These are phyloP conservation scores for Secale cereale DNA, from an alignment of 176 grass and related monocot species.

Conservation along the genomic window DNA sequence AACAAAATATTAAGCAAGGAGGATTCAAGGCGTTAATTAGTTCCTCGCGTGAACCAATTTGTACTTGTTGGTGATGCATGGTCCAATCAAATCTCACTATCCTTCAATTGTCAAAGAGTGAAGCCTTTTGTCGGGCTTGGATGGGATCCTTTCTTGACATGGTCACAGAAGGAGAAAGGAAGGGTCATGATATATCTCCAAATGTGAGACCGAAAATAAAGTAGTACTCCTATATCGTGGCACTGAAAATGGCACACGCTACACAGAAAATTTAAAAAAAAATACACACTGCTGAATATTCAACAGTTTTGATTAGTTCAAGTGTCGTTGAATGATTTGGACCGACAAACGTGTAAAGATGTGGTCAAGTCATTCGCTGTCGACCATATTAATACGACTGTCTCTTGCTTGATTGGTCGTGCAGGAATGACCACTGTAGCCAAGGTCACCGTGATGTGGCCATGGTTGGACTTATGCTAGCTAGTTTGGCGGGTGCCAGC, in stretches of 20 bases:
- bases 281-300: neutral
- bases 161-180: neutral
- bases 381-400: neutral
- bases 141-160: slow-evolving; percentile 23
- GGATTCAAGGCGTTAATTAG: no score
- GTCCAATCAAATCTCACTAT: neutral
- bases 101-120: neutral
- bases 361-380: slow-evolving; percentile 30
- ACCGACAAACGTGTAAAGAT: slow-evolving; percentile 33
- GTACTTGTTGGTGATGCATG: neutral
- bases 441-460: neutral
- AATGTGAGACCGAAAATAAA: neutral
- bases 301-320: neutral
- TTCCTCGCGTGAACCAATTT: neutral
- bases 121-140: slow-evolving; percentile 8
- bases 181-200: neutral
- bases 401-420: slow-evolving; percentile 29
- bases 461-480: slow-evolving; percentile 21
- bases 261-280: neutral
- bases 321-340: slow-evolving; percentile 43
- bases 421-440: slow-evolving; percentile 22
- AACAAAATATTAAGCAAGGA: neutral
- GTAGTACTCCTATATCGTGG: neutral
- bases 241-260: neutral
- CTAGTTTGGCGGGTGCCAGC: neutral